phyloP scores from a whole-genome alignment of 2,329 filamentous ascomycete genomes.

The Colletotrichum noveboracense region DNA sequence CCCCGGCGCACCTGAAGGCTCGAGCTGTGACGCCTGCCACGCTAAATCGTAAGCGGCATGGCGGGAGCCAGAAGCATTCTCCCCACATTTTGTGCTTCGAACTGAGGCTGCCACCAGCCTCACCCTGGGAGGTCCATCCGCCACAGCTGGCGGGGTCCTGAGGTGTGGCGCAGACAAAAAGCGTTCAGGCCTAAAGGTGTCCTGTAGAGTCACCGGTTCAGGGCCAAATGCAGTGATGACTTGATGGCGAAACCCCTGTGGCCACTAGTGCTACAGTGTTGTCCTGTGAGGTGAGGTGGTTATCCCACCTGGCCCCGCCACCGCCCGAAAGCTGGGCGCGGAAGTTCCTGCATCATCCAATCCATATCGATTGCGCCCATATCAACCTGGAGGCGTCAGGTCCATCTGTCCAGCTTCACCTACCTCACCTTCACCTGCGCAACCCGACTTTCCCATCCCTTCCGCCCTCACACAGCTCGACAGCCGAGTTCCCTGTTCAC shows the following conservation, averaged over 20 bases:
- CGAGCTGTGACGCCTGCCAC: neutral
- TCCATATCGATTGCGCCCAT: conserved; percentile 18
- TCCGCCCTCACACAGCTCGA: conserved; percentile 24
- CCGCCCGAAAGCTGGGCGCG: neutral
- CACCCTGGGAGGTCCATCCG: neutral
- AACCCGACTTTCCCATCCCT: conserved; percentile 1
- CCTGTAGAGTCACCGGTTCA: neutral
- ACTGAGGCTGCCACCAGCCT: neutral
- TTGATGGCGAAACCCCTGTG: neutral
- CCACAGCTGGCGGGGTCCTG: neutral
- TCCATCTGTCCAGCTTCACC: conserved; percentile 17
- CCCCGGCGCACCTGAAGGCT: neutral
- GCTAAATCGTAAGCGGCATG: neutral
- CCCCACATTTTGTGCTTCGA: neutral
- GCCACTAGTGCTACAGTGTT: neutral
- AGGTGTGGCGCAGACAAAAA: neutral
- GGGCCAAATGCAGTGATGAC: neutral
- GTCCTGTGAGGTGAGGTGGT: neutral
- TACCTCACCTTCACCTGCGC: neutral
- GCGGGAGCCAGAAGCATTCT: neutral
- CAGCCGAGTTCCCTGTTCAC: conserved; percentile 25
- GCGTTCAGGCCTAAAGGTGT: neutral
- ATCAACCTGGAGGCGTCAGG: neutral
- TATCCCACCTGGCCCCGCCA: conserved; percentile 9
- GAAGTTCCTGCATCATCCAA: conserved; percentile 19